A percentile compares a stretch with the other conserved stretches of the same genome.
phyloP scores from a whole-genome alignment of 257 asterid species.

The Primulina eburnea region DNA sequence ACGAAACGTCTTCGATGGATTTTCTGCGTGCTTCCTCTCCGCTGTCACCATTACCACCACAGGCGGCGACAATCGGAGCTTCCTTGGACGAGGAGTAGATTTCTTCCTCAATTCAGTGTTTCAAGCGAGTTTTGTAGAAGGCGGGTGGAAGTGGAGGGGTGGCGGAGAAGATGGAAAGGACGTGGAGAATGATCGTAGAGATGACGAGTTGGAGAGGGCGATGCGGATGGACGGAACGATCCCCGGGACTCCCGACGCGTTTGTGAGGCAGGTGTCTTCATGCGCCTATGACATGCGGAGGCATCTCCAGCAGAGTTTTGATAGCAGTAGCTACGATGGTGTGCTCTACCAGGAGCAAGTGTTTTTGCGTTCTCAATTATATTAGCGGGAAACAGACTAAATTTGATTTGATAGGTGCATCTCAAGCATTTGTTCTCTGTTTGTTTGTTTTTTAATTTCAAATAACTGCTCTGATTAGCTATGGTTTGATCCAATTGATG shows the following conservation, averaged over 20 bases:
- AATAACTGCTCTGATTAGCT: not conserved
- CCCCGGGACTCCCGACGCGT: slow-evolving; percentile 71
- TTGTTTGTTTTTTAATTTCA: not conserved
- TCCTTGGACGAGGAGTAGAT: slow-evolving; percentile 24
- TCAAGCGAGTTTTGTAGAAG: slow-evolving; percentile 23
- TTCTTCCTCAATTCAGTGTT: slow-evolving; percentile 20
- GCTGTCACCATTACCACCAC: slow-evolving; percentile 40
- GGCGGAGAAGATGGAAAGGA: slow-evolving; percentile 34
- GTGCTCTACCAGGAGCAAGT: not conserved
- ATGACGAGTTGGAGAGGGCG: slow-evolving; percentile 82
- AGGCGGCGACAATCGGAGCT: slow-evolving; percentile 39
- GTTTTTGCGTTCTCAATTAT: not conserved
- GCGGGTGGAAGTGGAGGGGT: slow-evolving; percentile 22
- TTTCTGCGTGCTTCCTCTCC: slow-evolving; percentile 54
- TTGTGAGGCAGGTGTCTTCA: slow-evolving; percentile 85
- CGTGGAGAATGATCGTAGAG: slow-evolving; percentile 44
- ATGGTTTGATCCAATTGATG: not conserved
- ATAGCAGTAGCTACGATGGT: slow-evolving; percentile 94
- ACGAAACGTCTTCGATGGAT: slow-evolving; percentile 38
- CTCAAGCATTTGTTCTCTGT: not conserved
- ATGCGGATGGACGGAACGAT: slow-evolving; percentile 86
- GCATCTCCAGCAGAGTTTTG: slow-evolving; percentile 80
- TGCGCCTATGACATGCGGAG: slow-evolving; percentile 93
- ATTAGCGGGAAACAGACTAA: not conserved
- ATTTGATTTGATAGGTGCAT: not conserved